Evolutionary conservation across 2,329 filamentous ascomycete species (phyloP).

Genomic region (Zasmidium citrigriseum): DNA sequence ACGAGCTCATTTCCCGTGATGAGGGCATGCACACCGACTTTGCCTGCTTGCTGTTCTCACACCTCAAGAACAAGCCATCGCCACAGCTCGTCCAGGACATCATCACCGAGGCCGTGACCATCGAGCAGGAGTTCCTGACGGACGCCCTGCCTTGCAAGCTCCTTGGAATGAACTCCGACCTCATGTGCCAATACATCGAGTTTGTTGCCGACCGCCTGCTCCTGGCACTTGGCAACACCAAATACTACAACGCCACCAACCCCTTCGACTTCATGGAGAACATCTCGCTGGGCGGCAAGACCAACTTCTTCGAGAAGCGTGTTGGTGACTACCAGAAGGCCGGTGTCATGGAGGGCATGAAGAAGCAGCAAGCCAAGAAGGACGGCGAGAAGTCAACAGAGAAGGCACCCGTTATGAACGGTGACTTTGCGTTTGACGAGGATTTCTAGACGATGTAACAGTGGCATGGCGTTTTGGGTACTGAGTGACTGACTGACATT

Average conservation of each 20-base stretch:
- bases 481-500: conserved; percentile 7
- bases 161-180: conserved; percentile 92
- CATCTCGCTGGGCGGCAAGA: conserved; percentile 98
- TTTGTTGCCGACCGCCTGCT: conserved; percentile 97
- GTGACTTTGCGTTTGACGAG: conserved; percentile 91
- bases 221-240: conserved; percentile 88
- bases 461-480: conserved; percentile 9
- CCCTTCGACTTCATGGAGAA: conserved; percentile 99
- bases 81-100: conserved; percentile 80
- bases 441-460: conserved; percentile 72
- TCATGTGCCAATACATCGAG: conserved; percentile 99
- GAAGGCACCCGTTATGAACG: conserved; percentile 54
- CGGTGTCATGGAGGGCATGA: conserved; percentile 91
- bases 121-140: conserved; percentile 97
- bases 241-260: conserved; percentile 89
- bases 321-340: conserved; percentile 99
- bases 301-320: conserved; percentile 99
- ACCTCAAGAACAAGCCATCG: conserved; percentile 87
- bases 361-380: conserved; percentile 45
- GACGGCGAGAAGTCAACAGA: conserved; percentile 27
- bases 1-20: conserved; percentile 99
- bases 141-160: conserved; percentile 91
- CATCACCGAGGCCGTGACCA: conserved; percentile 89
- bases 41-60: conserved; percentile 95
- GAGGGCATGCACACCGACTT: conserved; percentile 99